Percentiles rank a stretch among this genome's conserved stretches.
Conservation (phyloP, 2,329 filamentous ascomycete genomes). For the Colletotrichum sp. region DNA sequence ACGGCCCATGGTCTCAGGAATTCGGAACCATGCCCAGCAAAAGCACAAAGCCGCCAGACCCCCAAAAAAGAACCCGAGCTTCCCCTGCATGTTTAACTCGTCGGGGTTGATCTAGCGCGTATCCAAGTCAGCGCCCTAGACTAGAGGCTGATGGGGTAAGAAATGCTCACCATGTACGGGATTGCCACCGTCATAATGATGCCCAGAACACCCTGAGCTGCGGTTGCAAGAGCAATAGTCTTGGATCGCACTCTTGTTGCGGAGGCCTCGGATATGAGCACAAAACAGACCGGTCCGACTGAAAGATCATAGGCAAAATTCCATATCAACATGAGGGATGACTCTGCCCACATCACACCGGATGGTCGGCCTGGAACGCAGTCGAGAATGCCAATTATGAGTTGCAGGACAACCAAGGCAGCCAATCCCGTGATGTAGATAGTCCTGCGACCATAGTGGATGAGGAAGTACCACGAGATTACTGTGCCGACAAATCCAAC, state of each 20-base stretch:
- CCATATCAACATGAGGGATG: slow-evolving; percentile 50
- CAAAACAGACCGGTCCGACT: slow-evolving; percentile 40
- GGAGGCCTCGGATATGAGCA: slow-evolving; percentile 59
- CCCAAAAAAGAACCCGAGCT: slow-evolving; percentile 30
- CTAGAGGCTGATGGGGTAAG: background rate
- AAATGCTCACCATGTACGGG: slow-evolving; percentile 24
- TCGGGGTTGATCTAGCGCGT: slow-evolving; percentile 26
- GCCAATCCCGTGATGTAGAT: slow-evolving; percentile 47
- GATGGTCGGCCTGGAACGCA: slow-evolving; percentile 45
- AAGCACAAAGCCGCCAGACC: slow-evolving; percentile 25
- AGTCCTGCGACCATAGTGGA: slow-evolving; percentile 43
- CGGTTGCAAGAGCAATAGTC: slow-evolving; percentile 49
- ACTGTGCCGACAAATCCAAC: slow-evolving; percentile 49
- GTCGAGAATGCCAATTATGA: slow-evolving; percentile 48
- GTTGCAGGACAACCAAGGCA: slow-evolving; percentile 40
- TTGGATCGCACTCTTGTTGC: slow-evolving; percentile 49
- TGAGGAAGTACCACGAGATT: slow-evolving; percentile 48
- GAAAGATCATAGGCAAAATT: slow-evolving; percentile 40
- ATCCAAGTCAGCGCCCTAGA: background rate
- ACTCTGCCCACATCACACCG: slow-evolving; percentile 51
- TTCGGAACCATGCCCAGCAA: slow-evolving; percentile 27
- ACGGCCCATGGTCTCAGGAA: slow-evolving; percentile 28
- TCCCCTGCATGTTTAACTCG: slow-evolving; percentile 38
- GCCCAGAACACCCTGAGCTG: slow-evolving; percentile 43
- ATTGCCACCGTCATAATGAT: slow-evolving; percentile 34